phyloP scores from a whole-genome alignment of 2,329 filamentous ascomycete species.

The Daldinia sp. region DNA sequence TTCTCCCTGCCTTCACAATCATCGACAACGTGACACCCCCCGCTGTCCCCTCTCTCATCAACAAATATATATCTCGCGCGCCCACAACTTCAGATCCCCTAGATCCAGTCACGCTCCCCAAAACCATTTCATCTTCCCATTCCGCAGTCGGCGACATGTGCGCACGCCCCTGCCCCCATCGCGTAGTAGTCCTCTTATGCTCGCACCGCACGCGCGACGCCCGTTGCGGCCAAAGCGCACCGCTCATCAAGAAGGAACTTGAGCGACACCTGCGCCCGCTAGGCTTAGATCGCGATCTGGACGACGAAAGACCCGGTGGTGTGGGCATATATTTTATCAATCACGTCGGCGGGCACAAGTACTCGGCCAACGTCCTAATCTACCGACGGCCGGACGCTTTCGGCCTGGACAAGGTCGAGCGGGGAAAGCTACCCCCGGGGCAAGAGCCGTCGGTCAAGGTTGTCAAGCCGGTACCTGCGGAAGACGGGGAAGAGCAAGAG shows the following conservation, averaged over 20 bases:
- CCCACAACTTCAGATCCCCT: slow-evolving; percentile 79
- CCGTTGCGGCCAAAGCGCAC: slow-evolving; percentile 92
- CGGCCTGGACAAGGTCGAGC: slow-evolving; percentile 58
- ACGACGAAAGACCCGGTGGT: slow-evolving; percentile 88
- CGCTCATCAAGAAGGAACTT: slow-evolving; percentile 85
- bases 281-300: slow-evolving; percentile 83
- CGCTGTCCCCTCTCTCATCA: slow-evolving; percentile 75
- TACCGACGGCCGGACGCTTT: slow-evolving; percentile 74
- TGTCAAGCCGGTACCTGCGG: slow-evolving; percentile 41
- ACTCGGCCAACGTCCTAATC: slow-evolving; percentile 91
- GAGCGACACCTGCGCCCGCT: slow-evolving; percentile 87
- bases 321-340: slow-evolving; percentile 97
- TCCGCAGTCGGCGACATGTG: slow-evolving; percentile 48
- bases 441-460: slow-evolving; percentile 50
- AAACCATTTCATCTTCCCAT: slow-evolving; percentile 44
- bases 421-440: slow-evolving; percentile 47
- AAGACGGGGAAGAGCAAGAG: slow-evolving; percentile 19
- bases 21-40: slow-evolving; percentile 84
- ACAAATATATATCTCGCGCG: slow-evolving; percentile 71
- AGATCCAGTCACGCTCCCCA: slow-evolving; percentile 49
- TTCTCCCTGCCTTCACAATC: slow-evolving; percentile 84
- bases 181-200: slow-evolving; percentile 89
- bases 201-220: slow-evolving; percentile 94
- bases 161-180: slow-evolving; percentile 77
- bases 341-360: slow-evolving; percentile 97